A percentile compares a stretch with the other conserved stretches of the same genome.
These are phyloP conservation scores for Rhizophagus prolifer DNA, from an alignment of 192 early-diverging fungal species.

Conservation along the genomic window DNA sequence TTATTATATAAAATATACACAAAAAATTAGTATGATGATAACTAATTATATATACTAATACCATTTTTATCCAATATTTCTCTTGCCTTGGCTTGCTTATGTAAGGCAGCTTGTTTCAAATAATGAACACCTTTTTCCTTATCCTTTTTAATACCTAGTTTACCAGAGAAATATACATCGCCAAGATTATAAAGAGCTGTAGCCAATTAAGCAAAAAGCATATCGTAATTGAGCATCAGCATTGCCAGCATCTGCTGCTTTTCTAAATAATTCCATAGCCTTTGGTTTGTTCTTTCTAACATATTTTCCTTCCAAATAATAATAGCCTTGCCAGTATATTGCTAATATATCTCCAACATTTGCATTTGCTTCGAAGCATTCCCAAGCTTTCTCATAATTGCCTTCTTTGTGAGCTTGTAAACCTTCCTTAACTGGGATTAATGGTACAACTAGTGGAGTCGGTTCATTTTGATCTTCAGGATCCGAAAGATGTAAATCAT, in stretches of 20 bases:
- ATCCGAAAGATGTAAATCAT: not conserved
- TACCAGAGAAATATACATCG: not conserved
- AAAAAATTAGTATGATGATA: not conserved
- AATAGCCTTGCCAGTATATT: conserved; percentile 20
- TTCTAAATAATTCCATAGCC: not conserved
- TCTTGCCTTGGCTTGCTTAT: not conserved
- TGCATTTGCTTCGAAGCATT: conserved; percentile 10
- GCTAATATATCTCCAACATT: not conserved
- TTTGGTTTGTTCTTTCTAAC: not conserved
- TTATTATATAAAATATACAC: too few species aligned
- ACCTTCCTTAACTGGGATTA: not conserved
- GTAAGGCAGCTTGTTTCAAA: not conserved
- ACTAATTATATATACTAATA: not conserved
- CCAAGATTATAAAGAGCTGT: not conserved
- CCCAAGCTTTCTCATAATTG: conserved; percentile 4
- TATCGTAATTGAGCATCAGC: conserved; percentile 26
- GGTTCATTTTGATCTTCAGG: too few species aligned
- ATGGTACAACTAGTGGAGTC: not conserved
- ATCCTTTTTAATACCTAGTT: not conserved
- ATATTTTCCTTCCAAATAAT: conserved; percentile 13
- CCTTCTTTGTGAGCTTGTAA: not conserved
- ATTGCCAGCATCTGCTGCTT: conserved; percentile 14
- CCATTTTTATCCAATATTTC: conserved; percentile 38
- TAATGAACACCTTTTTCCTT: not conserved
- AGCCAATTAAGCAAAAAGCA: not conserved